Conservation (phyloP, 1,284 basidiomycete genomes). For the Leccinum subrobustum region DNA sequence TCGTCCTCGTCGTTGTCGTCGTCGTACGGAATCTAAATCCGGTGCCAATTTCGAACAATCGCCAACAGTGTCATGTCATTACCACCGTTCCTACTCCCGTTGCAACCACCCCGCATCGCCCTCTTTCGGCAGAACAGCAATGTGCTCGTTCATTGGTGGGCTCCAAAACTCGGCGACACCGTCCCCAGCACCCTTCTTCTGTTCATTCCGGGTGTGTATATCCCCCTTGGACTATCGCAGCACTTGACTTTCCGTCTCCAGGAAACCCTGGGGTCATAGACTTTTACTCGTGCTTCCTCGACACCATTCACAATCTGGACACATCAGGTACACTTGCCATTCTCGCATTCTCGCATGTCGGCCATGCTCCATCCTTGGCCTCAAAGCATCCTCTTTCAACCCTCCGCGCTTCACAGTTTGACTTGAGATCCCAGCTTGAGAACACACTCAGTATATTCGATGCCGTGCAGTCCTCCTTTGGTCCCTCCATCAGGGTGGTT, state of each 20-base stretch:
- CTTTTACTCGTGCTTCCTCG: conserved; percentile 59
- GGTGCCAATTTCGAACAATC: conserved; percentile 1
- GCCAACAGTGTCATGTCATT: conserved; percentile 16
- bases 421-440: conserved; percentile 47
- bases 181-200: conserved; percentile 43
- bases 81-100: conserved; percentile 37
- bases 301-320: conserved; percentile 41
- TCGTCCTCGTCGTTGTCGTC: conserved; percentile 14
- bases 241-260: neutral
- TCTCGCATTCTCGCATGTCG: conserved; percentile 52
- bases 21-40: conserved; percentile 7
- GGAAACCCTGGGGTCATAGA: conserved; percentile 62
- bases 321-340: conserved; percentile 42
- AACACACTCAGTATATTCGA: conserved; percentile 51
- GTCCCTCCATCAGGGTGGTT: conserved; percentile 39
- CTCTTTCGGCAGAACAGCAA: conserved; percentile 37
- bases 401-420: conserved; percentile 22
- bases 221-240: neutral
- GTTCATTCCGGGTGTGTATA: conserved; percentile 54
- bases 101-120: conserved; percentile 31
- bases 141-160: conserved; percentile 57
- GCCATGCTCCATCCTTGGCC: conserved; percentile 44
- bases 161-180: conserved; percentile 27
- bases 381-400: conserved; percentile 6
- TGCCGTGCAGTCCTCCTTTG: conserved; percentile 37